phyloP scores from a whole-genome alignment of 1,284 basidiomycete genomes.

The Apiotrichum gamsii region DNA sequence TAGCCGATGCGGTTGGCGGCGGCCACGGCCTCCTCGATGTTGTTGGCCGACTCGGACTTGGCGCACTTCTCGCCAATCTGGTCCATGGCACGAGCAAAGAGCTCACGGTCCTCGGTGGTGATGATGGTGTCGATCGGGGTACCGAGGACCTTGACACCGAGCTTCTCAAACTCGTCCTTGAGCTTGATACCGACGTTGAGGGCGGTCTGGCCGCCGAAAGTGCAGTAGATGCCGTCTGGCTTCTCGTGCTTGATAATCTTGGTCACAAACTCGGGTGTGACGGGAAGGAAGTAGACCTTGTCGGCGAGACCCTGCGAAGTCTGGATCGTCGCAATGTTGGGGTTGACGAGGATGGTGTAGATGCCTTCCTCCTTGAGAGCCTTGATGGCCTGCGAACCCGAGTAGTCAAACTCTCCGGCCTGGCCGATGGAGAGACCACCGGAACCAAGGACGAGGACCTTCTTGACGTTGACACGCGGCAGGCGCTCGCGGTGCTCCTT shows the following conservation, averaged over 20 bases:
- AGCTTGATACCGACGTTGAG: slow-evolving; percentile 95
- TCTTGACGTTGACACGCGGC: slow-evolving; percentile 72
- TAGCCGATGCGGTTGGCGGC: slow-evolving; percentile 89
- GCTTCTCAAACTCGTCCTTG: slow-evolving; percentile 81
- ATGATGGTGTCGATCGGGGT: slow-evolving; percentile 97
- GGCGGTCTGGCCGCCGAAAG: slow-evolving; percentile 97
- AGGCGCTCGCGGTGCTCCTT: slow-evolving; percentile 65
- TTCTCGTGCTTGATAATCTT: slow-evolving; percentile 98
- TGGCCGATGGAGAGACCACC: slow-evolving; percentile 97
- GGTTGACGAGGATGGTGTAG: slow-evolving; percentile 96
- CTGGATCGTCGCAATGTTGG: slow-evolving; percentile 99
- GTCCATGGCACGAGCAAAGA: slow-evolving; percentile 92
- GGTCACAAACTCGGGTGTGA: slow-evolving; percentile 94
- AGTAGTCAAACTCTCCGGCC: slow-evolving; percentile 99
- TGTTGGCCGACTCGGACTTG: slow-evolving; percentile 73
- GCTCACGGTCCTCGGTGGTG: slow-evolving; percentile 90
- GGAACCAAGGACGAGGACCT: slow-evolving; percentile 96
- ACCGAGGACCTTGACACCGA: slow-evolving; percentile 89
- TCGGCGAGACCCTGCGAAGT: slow-evolving; percentile 95
- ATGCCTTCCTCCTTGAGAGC: slow-evolving; percentile 98
- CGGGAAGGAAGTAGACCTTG: slow-evolving; percentile 98
- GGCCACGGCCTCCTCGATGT: slow-evolving; percentile 68
- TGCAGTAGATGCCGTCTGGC: slow-evolving; percentile 97
- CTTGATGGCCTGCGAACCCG: slow-evolving; percentile 97
- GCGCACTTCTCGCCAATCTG: slow-evolving; percentile 92